Base-by-base conservation (phyloP, 2,329 filamentous ascomycete genomes). In the Venturia nashicola region DNA sequence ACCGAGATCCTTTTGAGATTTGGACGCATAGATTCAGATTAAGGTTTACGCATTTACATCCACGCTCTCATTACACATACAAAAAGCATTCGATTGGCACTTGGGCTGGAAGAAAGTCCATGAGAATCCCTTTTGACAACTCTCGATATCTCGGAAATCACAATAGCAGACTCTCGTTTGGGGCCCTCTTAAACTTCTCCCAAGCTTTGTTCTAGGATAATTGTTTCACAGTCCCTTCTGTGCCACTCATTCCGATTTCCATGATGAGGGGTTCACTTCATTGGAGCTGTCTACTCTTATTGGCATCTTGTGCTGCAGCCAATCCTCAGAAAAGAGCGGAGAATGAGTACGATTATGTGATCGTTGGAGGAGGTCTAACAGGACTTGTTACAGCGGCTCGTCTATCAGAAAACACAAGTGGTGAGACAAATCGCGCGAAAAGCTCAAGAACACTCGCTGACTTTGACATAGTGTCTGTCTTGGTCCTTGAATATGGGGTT, bases 381-480 rank as follows among this genome's bases (percentile, higher is more conserved):
- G 67, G 65, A 65, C 23, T 70, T 16, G 55, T 59, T 27, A 18
- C 39, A 20, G 55, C 55, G 8, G 55, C 34, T 12, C 34, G 55
- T 39, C 55, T 59, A 12, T 59, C 55, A 42, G 55, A 59, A 20
- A 14, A 59, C 12, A 18, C 34, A 20, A 42, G 20, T n/a, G 55
- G 46, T 51, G 20, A 14, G 46, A 23, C 20, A 11, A 3, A 27
- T 5, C 12, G 44, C 44, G 23, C 20, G 20, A 12, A 4, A 14
- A 11, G 11, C 1, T 5, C 9, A 3, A 1, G 3, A 51, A 9
- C 5, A 51, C 6, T 14, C 8, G 20, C 46, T 51, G 46, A 51
- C 46, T 20, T n/a, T 20, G 44, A 46, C 18, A 14, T 16, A 51
- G 46, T 51, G 3, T 51, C 46, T 51, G 46, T 51, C 20, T 14